phyloP scores from a whole-genome alignment of 2,329 filamentous ascomycete genomes.

The Nemania sp. region DNA sequence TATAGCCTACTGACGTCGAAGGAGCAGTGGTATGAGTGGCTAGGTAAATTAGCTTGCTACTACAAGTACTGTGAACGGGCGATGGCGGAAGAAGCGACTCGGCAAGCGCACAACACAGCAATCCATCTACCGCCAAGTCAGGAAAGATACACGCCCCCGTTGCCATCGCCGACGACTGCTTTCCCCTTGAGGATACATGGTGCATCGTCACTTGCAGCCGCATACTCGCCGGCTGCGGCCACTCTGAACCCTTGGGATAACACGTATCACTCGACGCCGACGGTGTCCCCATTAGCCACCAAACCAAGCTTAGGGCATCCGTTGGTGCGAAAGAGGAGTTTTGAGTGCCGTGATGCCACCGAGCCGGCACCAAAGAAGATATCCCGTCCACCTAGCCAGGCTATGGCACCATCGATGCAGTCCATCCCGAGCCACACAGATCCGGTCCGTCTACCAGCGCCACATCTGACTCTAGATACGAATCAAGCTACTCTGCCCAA shows the following conservation, averaged over 20 bases:
- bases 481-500: slow-evolving; percentile 37
- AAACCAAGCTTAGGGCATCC: slow-evolving; percentile 51
- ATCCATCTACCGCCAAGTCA: slow-evolving; percentile 48
- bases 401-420: slow-evolving; percentile 33
- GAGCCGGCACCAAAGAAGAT: slow-evolving; percentile 62
- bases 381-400: slow-evolving; percentile 39
- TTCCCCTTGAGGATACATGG: slow-evolving; percentile 41
- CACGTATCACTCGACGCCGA: slow-evolving; percentile 45
- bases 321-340: slow-evolving; percentile 54
- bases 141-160: slow-evolving; percentile 49
- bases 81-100: slow-evolving; percentile 46
- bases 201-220: slow-evolving; percentile 44
- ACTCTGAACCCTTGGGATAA: slow-evolving; percentile 45
- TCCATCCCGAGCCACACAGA: slow-evolving; percentile 36
- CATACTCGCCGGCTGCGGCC: slow-evolving; percentile 48
- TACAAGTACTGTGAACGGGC: slow-evolving; percentile 80
- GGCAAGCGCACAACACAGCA: slow-evolving; percentile 37
- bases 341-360: slow-evolving; percentile 51
- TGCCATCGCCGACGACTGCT: slow-evolving; percentile 53
- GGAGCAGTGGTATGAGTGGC: slow-evolving; percentile 86
- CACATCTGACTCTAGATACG: slow-evolving; percentile 71
- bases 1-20: slow-evolving; percentile 89
- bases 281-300: slow-evolving; percentile 53
- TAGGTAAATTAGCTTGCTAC: slow-evolving; percentile 80
- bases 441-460: slow-evolving; percentile 64